Base-by-base conservation (phyloP, 768 basidiomycete species). In the Phanerochaete carnosa region DNA sequence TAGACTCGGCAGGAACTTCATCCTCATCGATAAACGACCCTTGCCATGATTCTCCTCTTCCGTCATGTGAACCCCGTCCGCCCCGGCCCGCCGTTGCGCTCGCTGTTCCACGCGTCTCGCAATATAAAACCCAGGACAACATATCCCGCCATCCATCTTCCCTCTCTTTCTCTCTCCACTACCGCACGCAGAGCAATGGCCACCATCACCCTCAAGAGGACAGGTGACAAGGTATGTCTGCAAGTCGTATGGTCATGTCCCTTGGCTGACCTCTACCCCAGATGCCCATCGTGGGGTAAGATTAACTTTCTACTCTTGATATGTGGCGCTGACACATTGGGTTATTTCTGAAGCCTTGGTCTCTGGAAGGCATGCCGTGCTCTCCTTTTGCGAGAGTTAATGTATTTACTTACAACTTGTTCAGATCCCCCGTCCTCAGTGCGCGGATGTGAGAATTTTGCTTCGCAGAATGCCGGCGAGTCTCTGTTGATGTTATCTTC, bases 201-300 rank as follows among this genome's bases (percentile, higher is more conserved):
- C 51, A 68, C 82, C 57, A 64, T 86, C 70, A 72, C 74, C 23
- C 73, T 89, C 70, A 83, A 83, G 70, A 76, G 84, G 65, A 89
- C 86, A 47, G 81, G 79, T 19, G 79, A 82, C 62, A 83, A 86
- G 81, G 88, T 80, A 59, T 23, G 70, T 51, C 1, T 43, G n/a
- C 39, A 47, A 46, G 39, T 4, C 49, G 32, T 47, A n/a, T 13
- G 7, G 29, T 5, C 30, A 57, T 19, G 37, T 37, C 45, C 16
- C 43, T 9, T 22, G 30, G 23, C 53, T 57, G 26, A 51, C 23
- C 22, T 45, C 46, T 60, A 30, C 13, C 43, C 19, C 43, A 89
- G 87, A 89, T 89, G 87, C 87, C 87, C 68, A 73, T 84, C 47
- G 82, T 89, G 55, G 87, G 87, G 87, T 88, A 68, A 78, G 82